Percentiles rank a stretch among this genome's conserved stretches.
Conservation (phyloP, 305 asterid species). For the Salvia sclarea region DNA sequence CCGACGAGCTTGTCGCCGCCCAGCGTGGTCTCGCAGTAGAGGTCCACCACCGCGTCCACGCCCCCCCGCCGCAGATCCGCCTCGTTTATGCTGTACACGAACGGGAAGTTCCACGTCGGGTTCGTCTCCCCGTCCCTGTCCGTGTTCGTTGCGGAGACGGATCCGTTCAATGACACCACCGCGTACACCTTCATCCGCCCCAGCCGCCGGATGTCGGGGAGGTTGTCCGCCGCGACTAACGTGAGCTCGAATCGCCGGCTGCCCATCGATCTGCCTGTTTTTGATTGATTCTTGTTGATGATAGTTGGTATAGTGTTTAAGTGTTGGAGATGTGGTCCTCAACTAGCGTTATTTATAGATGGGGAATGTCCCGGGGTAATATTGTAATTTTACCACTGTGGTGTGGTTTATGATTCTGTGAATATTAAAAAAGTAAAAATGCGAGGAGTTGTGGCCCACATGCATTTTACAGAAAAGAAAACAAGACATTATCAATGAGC, state of each 20-base stretch:
- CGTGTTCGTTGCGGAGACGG: background rate
- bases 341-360: background rate
- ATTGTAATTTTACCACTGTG: no score
- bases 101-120: slow-evolving; percentile 34
- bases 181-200: slow-evolving; percentile 21
- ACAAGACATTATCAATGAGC: no score
- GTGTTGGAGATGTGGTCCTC: no score
- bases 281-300: background rate
- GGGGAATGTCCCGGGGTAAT: no score
- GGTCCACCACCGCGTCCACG: background rate
- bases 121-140: slow-evolving; percentile 30
- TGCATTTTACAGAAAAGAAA: no score
- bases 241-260: slow-evolving; percentile 3
- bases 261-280: background rate
- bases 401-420: no score
- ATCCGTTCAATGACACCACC: background rate
- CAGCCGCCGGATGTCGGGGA: background rate
- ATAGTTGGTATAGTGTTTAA: no score
- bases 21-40: background rate
- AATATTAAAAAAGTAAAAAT: no score
- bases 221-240: background rate
- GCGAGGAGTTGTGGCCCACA: no score
- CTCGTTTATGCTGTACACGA: slow-evolving; percentile 16
- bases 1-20: slow-evolving; percentile 7
- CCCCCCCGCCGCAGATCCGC: background rate